Percentiles rank a stretch among this genome's conserved stretches.
Conservation (phyloP, 192 early-diverging fungal genomes). For the Backusella liffmaniae region DNA sequence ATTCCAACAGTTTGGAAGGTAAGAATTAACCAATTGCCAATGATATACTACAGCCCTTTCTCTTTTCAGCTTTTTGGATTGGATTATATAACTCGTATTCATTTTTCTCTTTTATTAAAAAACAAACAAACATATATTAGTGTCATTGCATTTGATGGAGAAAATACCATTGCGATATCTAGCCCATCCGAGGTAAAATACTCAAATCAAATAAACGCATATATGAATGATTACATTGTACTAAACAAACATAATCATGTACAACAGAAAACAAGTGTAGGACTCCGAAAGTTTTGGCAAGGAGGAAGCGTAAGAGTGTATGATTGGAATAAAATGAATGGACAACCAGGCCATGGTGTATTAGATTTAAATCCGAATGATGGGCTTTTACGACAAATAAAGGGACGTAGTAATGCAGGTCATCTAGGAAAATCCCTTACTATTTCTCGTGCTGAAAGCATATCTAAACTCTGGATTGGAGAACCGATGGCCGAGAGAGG, state of each 20-base stretch:
- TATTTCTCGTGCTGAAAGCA: slow-evolving; percentile 4
- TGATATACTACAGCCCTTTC: not conserved
- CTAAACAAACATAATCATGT: not conserved
- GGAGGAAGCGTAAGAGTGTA: slow-evolving; percentile 37
- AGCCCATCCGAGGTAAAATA: slow-evolving; percentile 23
- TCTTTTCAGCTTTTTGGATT: not conserved
- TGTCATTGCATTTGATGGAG: not conserved
- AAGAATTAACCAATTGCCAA: not conserved
- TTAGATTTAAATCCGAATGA: slow-evolving; percentile 8
- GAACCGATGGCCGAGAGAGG: slow-evolving; percentile 35
- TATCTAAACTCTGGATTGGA: slow-evolving; percentile 31
- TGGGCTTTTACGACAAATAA: not conserved
- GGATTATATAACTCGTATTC: not conserved
- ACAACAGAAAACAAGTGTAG: not conserved
- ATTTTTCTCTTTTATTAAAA: not conserved
- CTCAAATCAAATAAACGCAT: not conserved
- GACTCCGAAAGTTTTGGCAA: slow-evolving; percentile 34
- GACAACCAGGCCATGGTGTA: not conserved
- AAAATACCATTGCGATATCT: slow-evolving; percentile 14
- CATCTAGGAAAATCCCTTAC: slow-evolving; percentile 27
- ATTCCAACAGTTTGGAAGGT: slow-evolving; percentile 43
- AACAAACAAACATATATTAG: not conserved
- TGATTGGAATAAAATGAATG: slow-evolving; percentile 4
- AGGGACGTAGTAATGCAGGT: slow-evolving; percentile 26
- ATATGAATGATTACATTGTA: not conserved